phyloP scores from a whole-genome alignment of 352 stramenopile genomes.

The Globisporangium nodosum region DNA sequence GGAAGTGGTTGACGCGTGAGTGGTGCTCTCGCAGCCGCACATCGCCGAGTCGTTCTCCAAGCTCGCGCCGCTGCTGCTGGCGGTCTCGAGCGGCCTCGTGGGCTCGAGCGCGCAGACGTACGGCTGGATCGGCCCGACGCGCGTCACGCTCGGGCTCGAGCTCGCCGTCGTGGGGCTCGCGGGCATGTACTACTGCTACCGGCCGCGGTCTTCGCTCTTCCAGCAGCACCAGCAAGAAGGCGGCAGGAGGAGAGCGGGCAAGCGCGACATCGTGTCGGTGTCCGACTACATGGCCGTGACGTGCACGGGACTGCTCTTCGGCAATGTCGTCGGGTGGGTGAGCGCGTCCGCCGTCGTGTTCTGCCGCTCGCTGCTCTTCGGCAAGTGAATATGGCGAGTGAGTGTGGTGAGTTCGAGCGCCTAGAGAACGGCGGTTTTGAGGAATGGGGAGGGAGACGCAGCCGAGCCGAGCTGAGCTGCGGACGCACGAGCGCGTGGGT shows the following conservation, averaged over 20 bases:
- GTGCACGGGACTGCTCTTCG: constrained; percentile 46
- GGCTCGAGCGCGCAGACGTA: constrained; percentile 34
- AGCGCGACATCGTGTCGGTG: constrained; percentile 51
- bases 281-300: constrained; percentile 71
- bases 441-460: background rate
- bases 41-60: constrained; percentile 58
- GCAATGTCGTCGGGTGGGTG: constrained; percentile 59
- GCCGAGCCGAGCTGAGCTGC: too few species aligned
- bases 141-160: constrained; percentile 28
- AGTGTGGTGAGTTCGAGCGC: background rate
- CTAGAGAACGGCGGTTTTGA: background rate
- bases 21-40: constrained; percentile 16
- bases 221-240: constrained; percentile 5
- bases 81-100: constrained; percentile 46
- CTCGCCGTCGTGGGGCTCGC: constrained; percentile 46
- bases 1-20: too few species aligned
- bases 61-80: constrained; percentile 60
- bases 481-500: too few species aligned
- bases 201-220: constrained; percentile 2
- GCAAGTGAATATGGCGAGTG: constrained; percentile 8
- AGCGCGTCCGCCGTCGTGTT: constrained; percentile 46
- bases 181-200: constrained; percentile 60
- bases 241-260: constrained; percentile 10
- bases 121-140: constrained; percentile 25
- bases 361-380: constrained; percentile 45